Conservation (phyloP, 1,284 basidiomycete species). For the Jaminaea rosea region DNA sequence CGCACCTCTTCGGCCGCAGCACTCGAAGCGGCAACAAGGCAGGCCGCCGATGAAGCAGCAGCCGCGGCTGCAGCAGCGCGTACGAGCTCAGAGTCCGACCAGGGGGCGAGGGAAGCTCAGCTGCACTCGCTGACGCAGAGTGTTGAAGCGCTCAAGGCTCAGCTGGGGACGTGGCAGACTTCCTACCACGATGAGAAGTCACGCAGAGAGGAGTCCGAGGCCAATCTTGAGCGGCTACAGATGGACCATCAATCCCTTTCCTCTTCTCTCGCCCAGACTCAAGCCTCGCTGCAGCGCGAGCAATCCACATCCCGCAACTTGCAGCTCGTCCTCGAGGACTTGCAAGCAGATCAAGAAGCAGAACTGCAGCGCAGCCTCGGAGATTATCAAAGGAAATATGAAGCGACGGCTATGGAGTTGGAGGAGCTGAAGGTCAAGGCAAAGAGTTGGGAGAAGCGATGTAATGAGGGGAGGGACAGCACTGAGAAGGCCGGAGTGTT, state of each 20-base stretch:
- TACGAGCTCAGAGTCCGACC: not conserved
- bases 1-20: conserved; percentile 6
- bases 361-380: conserved; percentile 63
- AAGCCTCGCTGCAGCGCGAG: conserved; percentile 54
- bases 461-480: conserved; percentile 62
- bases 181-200: not conserved
- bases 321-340: conserved; percentile 86
- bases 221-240: not conserved
- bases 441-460: conserved; percentile 62
- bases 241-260: not conserved
- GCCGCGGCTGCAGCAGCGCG: not conserved
- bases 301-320: conserved; percentile 70
- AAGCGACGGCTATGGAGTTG: conserved; percentile 62
- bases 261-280: not conserved
- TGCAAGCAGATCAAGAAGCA: conserved; percentile 63
- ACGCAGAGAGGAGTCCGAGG: not conserved
- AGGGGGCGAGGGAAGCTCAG: no score
- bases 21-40: not conserved
- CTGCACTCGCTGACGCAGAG: not conserved
- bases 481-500: conserved; percentile 61
- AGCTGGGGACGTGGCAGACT: not conserved
- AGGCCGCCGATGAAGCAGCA: no score
- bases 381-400: conserved; percentile 68
- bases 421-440: conserved; percentile 79
- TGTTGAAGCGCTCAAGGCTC: not conserved